A percentile compares a stretch with the other conserved stretches of the same genome.
Evolutionary conservation across 2,329 filamentous ascomycete genomes (phyloP).

Genomic region (Venturia pyrina): DNA sequence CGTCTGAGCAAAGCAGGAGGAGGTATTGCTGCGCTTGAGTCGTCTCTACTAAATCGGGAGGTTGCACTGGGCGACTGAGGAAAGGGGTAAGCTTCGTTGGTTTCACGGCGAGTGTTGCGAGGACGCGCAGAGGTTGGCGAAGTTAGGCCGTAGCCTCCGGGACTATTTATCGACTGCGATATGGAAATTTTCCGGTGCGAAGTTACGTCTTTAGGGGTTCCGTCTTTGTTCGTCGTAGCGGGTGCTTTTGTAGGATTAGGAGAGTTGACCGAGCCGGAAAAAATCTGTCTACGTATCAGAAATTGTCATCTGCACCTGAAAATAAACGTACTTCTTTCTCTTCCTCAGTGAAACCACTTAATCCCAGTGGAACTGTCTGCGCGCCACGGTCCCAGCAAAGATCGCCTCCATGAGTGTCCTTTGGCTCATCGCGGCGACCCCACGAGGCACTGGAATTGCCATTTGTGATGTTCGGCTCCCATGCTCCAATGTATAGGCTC

Average conservation of each 20-base stretch:
- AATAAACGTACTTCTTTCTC: constrained; percentile 47
- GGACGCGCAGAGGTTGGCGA: constrained; percentile 68
- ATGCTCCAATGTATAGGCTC: constrained; percentile 61
- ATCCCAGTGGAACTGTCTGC: constrained; percentile 57
- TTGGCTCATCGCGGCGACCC: constrained; percentile 65
- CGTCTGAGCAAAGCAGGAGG: constrained; percentile 52
- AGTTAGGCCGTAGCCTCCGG: constrained; percentile 55
- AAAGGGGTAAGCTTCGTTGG: constrained; percentile 57
- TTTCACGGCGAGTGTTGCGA: constrained; percentile 72
- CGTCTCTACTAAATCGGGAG: constrained; percentile 53
- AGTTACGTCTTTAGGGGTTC: constrained; percentile 39
- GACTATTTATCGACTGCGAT: constrained; percentile 53
- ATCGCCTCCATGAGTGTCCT: constrained; percentile 70
- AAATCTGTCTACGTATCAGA: constrained; percentile 47
- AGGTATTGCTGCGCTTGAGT: constrained; percentile 46
- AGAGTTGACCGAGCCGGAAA: constrained; percentile 82
- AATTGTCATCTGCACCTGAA: neutral
- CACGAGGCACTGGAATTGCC: constrained; percentile 50
- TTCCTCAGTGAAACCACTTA: constrained; percentile 61
- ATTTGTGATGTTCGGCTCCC: constrained; percentile 67
- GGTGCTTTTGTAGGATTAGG: constrained; percentile 67
- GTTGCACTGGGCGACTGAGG: constrained; percentile 50
- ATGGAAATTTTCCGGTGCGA: constrained; percentile 69
- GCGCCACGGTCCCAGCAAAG: constrained; percentile 80
- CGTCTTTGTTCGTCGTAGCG: constrained; percentile 56